phyloP scores from a whole-genome alignment of 2,329 filamentous ascomycete species.

The Alternaria metachromatica region DNA sequence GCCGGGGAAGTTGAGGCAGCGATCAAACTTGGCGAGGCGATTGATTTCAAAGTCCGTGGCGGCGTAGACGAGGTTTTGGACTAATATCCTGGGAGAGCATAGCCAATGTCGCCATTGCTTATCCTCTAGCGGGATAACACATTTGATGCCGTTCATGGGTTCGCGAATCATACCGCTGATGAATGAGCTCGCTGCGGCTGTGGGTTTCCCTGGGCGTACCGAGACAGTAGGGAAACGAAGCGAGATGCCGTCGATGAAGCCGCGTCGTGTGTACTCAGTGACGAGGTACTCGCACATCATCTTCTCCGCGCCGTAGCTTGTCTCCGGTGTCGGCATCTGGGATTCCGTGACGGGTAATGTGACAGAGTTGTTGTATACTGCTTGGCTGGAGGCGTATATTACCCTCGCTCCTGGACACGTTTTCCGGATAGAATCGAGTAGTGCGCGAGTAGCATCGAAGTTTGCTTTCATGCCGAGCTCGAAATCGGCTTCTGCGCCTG shows the following conservation, averaged over 20 bases:
- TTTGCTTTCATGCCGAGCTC: constrained; percentile 64
- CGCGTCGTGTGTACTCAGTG: constrained; percentile 65
- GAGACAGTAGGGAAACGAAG: constrained; percentile 66
- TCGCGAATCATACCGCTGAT: constrained; percentile 67
- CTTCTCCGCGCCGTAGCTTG: constrained; percentile 67
- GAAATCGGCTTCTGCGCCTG: constrained; percentile 65
- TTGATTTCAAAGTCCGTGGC: constrained; percentile 49
- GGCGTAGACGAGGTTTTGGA: constrained; percentile 59
- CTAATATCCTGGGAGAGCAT: constrained; percentile 60
- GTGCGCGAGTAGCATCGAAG: constrained; percentile 60
- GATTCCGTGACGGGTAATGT: constrained; percentile 20
- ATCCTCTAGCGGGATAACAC: constrained; percentile 53
- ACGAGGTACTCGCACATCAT: constrained; percentile 64
- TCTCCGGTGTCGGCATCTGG: constrained; percentile 63
- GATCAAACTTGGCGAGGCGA: constrained; percentile 53
- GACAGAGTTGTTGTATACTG: constrained; percentile 65
- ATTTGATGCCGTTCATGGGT: constrained; percentile 61
- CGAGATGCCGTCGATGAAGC: constrained; percentile 62
- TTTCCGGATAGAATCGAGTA: constrained; percentile 60
- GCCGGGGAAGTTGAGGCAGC: constrained; percentile 50
- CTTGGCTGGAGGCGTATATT: constrained; percentile 65
- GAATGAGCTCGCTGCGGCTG: constrained; percentile 64
- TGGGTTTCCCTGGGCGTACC: constrained; percentile 64
- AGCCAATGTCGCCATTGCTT: constrained; percentile 61
- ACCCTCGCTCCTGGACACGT: constrained; percentile 60